Base-by-base conservation (phyloP, 176 grass and related monocot genomes). In the Musa acuminata region DNA sequence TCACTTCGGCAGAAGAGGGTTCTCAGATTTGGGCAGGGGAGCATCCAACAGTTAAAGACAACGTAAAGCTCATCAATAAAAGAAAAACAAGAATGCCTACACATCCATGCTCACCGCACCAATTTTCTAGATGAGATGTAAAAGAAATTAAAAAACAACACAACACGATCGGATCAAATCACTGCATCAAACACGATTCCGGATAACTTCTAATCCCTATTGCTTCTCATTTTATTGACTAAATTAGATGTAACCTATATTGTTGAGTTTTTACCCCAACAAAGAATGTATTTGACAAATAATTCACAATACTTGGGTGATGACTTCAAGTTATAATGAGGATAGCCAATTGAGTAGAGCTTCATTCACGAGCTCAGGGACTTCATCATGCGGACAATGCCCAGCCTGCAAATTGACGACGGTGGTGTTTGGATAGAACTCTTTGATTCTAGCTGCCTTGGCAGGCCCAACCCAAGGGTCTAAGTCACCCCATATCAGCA, bases 351-450 rank as follows among this genome's bases (percentile, higher is more conserved):
- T 80, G 17, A 98, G 75, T 75, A 98, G 75, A 78, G 94, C 94
- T 43, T 16, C 66, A 78, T 98, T 93, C 25, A 83, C 75, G 51
- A 87, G 88, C 79, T 93, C 94, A 7, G 94, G 94, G 79, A 89
- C 90, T 78, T 98, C 94, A 78, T 98, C 94, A 49, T 98, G 94
- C 13, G 94, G 90, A 62, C 94, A 98, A 78, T 98, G 94, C 0
- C 88, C 94, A 3, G 94, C 94, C 79, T 93, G 90, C 23, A 98
- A 80, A 82, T 85, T 88, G 67, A 93, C 86, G 73, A 91, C 75
- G 27, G 80, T 72, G 17, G 87, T 91, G 52, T 93, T 81, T 0
- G 86, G 62, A 80, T 98, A 98, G 85, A 93, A 91, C 69, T 93
- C 82, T 83, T 87, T 86, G 79, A 93, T 98, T 75, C 67, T 43